These are phyloP conservation scores for Ceriops decandra DNA, from an alignment of 345 rosid genomes.

Conservation along the genomic window DNA sequence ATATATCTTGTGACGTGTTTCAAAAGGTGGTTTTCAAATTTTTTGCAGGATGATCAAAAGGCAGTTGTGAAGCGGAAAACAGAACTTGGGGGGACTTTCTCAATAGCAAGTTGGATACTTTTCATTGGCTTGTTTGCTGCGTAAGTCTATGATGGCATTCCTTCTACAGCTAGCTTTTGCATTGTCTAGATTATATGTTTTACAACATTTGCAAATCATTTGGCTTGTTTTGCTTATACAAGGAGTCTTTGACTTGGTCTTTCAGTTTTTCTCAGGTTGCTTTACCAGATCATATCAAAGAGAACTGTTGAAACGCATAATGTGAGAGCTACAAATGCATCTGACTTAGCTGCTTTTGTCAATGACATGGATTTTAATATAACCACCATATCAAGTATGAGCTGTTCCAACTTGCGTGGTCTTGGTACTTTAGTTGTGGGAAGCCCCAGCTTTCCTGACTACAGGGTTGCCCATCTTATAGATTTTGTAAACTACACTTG, in stretches of 20 bases:
- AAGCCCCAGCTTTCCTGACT: slow-evolving; percentile 59
- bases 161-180: neutral
- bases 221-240: slow-evolving; percentile 2
- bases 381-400: slow-evolving; percentile 84
- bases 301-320: slow-evolving; percentile 84
- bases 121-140: slow-evolving; percentile 87
- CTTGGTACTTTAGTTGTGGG: slow-evolving; percentile 58
- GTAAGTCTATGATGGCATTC: slow-evolving; percentile 48
- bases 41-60: slow-evolving; percentile 71
- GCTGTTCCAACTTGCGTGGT: slow-evolving; percentile 70
- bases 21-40: neutral
- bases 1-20: neutral
- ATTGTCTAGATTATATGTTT: slow-evolving; percentile 5
- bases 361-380: slow-evolving; percentile 83
- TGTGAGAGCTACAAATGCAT: slow-evolving; percentile 72
- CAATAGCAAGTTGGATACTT: slow-evolving; percentile 93
- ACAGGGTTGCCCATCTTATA: slow-evolving; percentile 45
- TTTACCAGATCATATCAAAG: slow-evolving; percentile 83
- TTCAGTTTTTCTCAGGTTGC: slow-evolving; percentile 72
- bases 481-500: slow-evolving; percentile 58
- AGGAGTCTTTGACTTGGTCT: slow-evolving; percentile 29
- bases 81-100: slow-evolving; percentile 87
- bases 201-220: neutral
- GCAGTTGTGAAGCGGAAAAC: slow-evolving; percentile 82
- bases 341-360: slow-evolving; percentile 61